Evolutionary conservation across 257 asterid species (phyloP).

Genomic region (Primulina eburnea): DNA sequence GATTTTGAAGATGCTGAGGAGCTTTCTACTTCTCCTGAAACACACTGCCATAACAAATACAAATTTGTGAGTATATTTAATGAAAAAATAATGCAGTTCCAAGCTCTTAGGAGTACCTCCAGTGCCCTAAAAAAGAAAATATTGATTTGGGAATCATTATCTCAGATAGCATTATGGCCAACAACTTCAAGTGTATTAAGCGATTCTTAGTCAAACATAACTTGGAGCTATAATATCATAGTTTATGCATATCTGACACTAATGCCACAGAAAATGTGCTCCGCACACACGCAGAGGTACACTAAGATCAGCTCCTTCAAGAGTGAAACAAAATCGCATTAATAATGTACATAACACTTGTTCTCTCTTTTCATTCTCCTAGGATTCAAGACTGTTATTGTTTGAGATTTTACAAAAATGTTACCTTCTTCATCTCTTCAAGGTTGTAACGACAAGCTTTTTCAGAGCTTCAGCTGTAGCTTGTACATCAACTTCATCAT

Average conservation of each 20-base stretch:
- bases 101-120: constrained; percentile 11
- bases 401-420: constrained; percentile 11
- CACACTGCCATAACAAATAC: constrained; percentile 47
- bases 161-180: constrained; percentile 7
- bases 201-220: constrained; percentile 11
- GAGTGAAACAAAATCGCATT: background rate
- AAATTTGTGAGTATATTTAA: background rate
- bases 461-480: constrained; percentile 71
- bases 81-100: constrained; percentile 17
- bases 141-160: constrained; percentile 2
- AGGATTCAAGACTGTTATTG: constrained; percentile 11
- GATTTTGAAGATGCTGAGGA: constrained; percentile 54
- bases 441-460: constrained; percentile 63
- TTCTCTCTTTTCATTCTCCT: constrained; percentile 17
- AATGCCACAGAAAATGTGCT: constrained; percentile 2
- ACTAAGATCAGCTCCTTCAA: constrained; percentile 19
- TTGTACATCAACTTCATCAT: constrained; percentile 62
- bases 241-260: constrained; percentile 14
- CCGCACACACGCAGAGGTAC: constrained; percentile 4
- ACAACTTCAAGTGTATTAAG: constrained; percentile 14
- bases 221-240: constrained; percentile 11
- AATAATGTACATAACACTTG: background rate
- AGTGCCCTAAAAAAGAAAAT: constrained; percentile 11
- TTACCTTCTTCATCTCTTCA: constrained; percentile 87
- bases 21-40: constrained; percentile 63